A percentile compares a stretch with the other conserved stretches of the same genome.
Conservation (phyloP, 257 asterid genomes). For the Petrea volubilis region DNA sequence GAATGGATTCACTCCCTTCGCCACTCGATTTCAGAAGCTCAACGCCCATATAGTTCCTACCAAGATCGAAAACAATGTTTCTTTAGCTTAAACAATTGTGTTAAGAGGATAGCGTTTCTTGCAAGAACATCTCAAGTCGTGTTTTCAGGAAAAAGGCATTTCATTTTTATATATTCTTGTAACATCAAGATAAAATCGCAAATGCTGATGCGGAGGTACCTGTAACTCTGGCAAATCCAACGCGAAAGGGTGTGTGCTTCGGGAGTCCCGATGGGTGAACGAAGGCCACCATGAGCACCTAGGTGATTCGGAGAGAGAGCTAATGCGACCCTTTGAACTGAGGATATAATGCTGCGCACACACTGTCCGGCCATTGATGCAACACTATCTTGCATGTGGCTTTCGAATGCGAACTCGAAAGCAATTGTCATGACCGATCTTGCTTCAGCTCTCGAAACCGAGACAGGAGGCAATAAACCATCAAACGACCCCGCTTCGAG, state of each 20-base stretch:
- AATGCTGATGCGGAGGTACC: too few relatives aligned
- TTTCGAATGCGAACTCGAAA: constrained; percentile 84
- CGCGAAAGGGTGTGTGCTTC: constrained; percentile 88
- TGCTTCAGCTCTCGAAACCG: too few relatives aligned
- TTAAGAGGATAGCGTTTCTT: too few relatives aligned
- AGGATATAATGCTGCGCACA: constrained; percentile 79
- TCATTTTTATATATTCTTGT: too few relatives aligned
- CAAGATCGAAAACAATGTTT: constrained; percentile 1
- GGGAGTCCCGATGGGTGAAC: constrained; percentile 73
- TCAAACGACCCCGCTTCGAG: too few relatives aligned
- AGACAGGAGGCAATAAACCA: too few relatives aligned
- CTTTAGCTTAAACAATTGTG: too few relatives aligned
- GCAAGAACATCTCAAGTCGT: too few relatives aligned
- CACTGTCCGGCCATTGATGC: constrained; percentile 86
- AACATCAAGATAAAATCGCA: too few relatives aligned
- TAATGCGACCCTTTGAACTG: constrained; percentile 88
- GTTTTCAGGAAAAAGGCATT: too few relatives aligned
- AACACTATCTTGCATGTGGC: constrained; percentile 89
- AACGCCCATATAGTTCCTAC: constrained; percentile 68
- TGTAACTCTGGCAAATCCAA: constrained; percentile 87
- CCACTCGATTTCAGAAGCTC: constrained; percentile 67
- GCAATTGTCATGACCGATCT: constrained; percentile 95
- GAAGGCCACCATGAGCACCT: constrained; percentile 58
- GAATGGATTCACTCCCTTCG: constrained; percentile 74
- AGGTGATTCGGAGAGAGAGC: constrained; percentile 80